Percentiles rank a stretch among this genome's conserved stretches.
phyloP scores from a whole-genome alignment of 1,284 basidiomycete species.

The Trametes versicolor region DNA sequence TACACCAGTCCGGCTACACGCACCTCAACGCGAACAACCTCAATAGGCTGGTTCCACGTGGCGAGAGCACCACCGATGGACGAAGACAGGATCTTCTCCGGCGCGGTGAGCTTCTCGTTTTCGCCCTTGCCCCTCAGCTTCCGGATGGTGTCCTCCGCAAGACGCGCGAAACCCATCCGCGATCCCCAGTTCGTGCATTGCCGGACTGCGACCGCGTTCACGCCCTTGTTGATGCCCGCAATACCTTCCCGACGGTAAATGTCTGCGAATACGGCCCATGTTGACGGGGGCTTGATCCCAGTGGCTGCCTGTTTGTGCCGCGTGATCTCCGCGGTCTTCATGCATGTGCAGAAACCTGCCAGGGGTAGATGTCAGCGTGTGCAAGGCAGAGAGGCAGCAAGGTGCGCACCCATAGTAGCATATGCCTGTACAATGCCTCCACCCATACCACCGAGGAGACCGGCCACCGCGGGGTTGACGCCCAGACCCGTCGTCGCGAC shows the following conservation, averaged over 20 bases:
- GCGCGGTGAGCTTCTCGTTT: constrained; percentile 76
- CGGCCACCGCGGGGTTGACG: constrained; percentile 83
- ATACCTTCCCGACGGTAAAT: constrained; percentile 96
- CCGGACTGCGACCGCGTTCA: constrained; percentile 97
- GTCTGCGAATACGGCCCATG: constrained; percentile 94
- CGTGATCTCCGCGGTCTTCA: constrained; percentile 99
- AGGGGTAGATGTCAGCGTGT: not conserved
- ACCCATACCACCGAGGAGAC: constrained; percentile 96
- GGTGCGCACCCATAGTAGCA: constrained; percentile 93
- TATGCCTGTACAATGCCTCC: constrained; percentile 99
- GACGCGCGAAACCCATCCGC: constrained; percentile 96
- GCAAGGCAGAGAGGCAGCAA: not conserved
- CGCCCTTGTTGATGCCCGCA: constrained; percentile 98
- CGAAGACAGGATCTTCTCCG: constrained; percentile 93
- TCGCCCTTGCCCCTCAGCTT: constrained; percentile 81
- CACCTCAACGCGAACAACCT: constrained; percentile 94
- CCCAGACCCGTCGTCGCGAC: constrained; percentile 72
- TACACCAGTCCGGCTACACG: constrained; percentile 25
- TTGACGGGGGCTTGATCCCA: constrained; percentile 92
- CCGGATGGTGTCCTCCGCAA: constrained; percentile 88
- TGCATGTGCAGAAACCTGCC: constrained; percentile 95
- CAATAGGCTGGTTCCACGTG: constrained; percentile 99
- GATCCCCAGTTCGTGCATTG: constrained; percentile 99
- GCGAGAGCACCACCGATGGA: constrained; percentile 95
- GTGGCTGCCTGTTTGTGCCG: constrained; percentile 94